Evolutionary conservation across 805 yeast genomes (phyloP).

Genomic region (Pichia sporocuriosa): DNA sequence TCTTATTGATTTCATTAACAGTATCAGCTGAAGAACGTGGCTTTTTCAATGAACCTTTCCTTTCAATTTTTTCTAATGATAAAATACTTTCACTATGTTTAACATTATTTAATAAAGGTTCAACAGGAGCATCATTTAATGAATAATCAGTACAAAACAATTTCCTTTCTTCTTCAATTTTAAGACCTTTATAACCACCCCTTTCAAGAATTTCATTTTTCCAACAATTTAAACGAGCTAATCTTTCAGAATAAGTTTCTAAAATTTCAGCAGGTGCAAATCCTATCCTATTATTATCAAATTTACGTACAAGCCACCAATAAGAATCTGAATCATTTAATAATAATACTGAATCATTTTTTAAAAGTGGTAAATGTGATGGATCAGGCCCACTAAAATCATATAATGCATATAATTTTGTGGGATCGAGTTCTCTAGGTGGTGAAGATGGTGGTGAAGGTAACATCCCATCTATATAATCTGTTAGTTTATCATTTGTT

Average conservation of each 20-base stretch:
- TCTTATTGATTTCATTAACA: slow-evolving; percentile 10
- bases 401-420: slow-evolving; percentile 75
- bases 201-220: slow-evolving; percentile 70
- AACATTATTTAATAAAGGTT: slow-evolving; percentile 3
- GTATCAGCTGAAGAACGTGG: background rate
- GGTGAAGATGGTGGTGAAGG: slow-evolving; percentile 75
- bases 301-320: slow-evolving; percentile 84
- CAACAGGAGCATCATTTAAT: slow-evolving; percentile 2
- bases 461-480: slow-evolving; percentile 35
- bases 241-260: slow-evolving; percentile 84
- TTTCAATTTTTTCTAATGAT: slow-evolving; percentile 17
- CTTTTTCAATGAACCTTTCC: slow-evolving; percentile 16
- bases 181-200: slow-evolving; percentile 16
- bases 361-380: slow-evolving; percentile 72
- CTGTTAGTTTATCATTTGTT: slow-evolving; percentile 31
- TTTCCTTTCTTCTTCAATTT: slow-evolving; percentile 23
- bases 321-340: slow-evolving; percentile 87
- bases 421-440: slow-evolving; percentile 77
- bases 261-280: slow-evolving; percentile 95
- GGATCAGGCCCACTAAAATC: slow-evolving; percentile 91
- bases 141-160: slow-evolving; percentile 21
- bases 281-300: slow-evolving; percentile 49
- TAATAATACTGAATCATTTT: slow-evolving; percentile 77
- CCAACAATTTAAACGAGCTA: slow-evolving; percentile 89
- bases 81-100: slow-evolving; percentile 11